Conservation (phyloP, 31 red algal genomes). For the Endocladia muricata region DNA sequence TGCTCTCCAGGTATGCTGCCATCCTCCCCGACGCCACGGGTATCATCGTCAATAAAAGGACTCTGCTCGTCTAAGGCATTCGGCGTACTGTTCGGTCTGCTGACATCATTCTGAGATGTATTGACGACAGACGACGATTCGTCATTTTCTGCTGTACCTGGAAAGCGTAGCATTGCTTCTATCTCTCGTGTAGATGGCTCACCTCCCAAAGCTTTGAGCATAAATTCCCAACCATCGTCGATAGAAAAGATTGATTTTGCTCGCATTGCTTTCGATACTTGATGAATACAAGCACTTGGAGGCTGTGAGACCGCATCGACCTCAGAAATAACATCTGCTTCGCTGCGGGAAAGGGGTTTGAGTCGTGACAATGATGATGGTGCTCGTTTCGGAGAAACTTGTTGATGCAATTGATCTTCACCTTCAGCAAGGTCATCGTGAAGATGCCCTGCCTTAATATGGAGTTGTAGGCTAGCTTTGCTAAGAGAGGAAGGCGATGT, state of each 20-base stretch:
- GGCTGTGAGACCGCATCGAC: neutral
- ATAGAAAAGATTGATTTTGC: neutral
- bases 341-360: neutral
- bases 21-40: neutral
- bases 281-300: neutral
- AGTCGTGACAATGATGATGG: neutral
- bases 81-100: neutral
- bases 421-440: neutral
- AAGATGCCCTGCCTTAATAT: neutral
- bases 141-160: neutral
- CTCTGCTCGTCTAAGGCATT: neutral
- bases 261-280: neutral
- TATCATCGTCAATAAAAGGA: neutral
- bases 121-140: neutral
- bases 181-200: neutral
- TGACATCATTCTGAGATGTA: neutral
- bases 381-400: neutral
- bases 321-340: neutral
- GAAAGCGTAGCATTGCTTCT: neutral
- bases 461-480: no score
- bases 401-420: neutral
- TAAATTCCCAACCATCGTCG: neutral
- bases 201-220: constrained; percentile 5
- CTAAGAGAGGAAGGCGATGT: no score
- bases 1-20: neutral